These are phyloP conservation scores for Marchantia polymorpha DNA, from an alignment of 225 moss, liverwort and hornwort species.

Conservation along the genomic window DNA sequence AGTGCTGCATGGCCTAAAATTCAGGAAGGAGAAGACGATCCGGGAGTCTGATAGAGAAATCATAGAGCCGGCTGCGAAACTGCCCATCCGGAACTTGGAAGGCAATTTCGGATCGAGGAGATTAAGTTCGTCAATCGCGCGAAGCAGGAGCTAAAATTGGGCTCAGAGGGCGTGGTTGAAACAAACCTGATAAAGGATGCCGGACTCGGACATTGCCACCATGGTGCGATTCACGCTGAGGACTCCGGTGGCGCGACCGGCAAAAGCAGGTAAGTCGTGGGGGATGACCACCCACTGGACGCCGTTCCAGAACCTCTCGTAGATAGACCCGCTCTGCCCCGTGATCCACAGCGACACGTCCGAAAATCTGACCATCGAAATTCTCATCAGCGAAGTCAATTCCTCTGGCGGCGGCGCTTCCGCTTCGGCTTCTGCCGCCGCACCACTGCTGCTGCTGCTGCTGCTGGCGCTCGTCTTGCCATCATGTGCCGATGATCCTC, in stretches of 20 bases:
- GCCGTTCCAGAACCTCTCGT: conserved; percentile 52
- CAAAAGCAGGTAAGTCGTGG: conserved; percentile 40
- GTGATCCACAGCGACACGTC: conserved; percentile 47
- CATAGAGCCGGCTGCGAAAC: no score
- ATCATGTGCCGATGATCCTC: background rate
- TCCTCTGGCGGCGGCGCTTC: conserved; percentile 7
- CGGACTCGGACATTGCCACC: conserved; percentile 45
- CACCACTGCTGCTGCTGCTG: conserved; percentile 4
- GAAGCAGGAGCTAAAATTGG: background rate
- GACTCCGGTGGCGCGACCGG: conserved; percentile 35
- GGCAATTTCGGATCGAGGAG: no score
- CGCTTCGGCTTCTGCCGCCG: background rate
- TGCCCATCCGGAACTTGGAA: no score
- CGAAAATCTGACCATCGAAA: conserved; percentile 43
- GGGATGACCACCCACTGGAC: conserved; percentile 52
- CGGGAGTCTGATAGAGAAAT: no score
- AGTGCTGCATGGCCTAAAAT: no score
- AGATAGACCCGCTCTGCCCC: conserved; percentile 49
- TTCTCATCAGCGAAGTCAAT: conserved; percentile 13
- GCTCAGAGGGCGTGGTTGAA: background rate
- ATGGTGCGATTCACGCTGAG: conserved; percentile 48
- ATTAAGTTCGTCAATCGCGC: no score
- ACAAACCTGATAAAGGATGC: conserved; percentile 43
- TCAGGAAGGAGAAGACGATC: no score
- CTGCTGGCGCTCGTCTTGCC: background rate